Percentiles rank a stretch among this genome's conserved stretches.
Conservation (phyloP, 2,329 filamentous ascomycete species). For the Apiospora hydei region DNA sequence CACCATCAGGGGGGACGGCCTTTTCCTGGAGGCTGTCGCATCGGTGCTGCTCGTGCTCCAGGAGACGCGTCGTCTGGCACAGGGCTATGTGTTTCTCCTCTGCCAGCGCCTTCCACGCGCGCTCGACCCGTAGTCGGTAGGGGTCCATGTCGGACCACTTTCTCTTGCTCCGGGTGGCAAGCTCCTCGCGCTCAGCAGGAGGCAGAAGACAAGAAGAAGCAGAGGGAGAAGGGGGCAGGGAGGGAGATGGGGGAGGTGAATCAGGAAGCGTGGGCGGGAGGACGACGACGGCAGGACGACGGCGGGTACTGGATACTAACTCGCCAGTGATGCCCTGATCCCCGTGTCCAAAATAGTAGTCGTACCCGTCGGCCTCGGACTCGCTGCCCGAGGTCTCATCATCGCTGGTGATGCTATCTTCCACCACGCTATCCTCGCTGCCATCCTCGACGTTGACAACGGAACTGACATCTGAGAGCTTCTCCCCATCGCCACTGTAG, state of each 20-base stretch:
- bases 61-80: not conserved
- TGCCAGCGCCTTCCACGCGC: not conserved
- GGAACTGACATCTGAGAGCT: not conserved
- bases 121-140: not conserved
- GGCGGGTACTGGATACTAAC: not conserved
- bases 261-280: not conserved
- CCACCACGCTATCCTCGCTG: not conserved
- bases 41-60: not conserved
- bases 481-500: not conserved
- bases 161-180: not conserved
- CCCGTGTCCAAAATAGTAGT: not conserved
- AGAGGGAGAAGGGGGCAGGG: not conserved
- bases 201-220: not conserved
- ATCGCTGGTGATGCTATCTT: not conserved
- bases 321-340: not conserved
- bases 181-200: not conserved
- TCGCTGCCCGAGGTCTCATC: not conserved
- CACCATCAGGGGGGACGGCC: not conserved
- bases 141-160: not conserved
- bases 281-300: not conserved
- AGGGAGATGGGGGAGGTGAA: not conserved
- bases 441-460: not conserved
- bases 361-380: not conserved
- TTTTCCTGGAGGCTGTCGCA: not conserved
- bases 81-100: not conserved